Base-by-base conservation (phyloP, 164 flowering plant species). In the Santalum album region DNA sequence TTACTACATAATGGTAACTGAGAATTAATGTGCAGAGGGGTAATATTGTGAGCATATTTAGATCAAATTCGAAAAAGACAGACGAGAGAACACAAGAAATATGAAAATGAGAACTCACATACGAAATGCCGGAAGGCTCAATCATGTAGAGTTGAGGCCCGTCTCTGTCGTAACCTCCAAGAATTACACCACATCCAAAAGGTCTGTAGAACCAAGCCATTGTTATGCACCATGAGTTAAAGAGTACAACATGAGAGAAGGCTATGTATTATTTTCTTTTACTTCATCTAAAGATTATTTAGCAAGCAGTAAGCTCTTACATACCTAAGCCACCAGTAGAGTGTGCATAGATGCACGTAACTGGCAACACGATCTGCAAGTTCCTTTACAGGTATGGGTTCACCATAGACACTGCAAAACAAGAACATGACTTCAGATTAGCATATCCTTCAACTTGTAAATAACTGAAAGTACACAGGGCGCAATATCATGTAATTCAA, bases 261-360 rank as follows among this genome's bases (percentile, higher is more conserved):
- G n/a, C n/a, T n/a, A 36, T 6, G 2, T 14, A 36, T 7, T 36
- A 12, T 36, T 36, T 36, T 36, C 15, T 2, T 36, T 36, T 4
- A 29, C 10, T 29, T 4, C 35, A 4, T 29, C 10, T 29, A n/a
- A n/a, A n/a, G n/a, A n/a, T n/a, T n/a, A n/a, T n/a, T 29, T 29
- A 9, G 42, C 42, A 38, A 38, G 3, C 14, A 38, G 16, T 38
- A 38, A 9, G 34, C 4, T 29, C 10, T 23, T 11, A 3, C 6
- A 17, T 25, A 49, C 51, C 51, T 49, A 4, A 49, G 51, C 51
- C 51, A 49, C 51, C 51, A 49, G 51, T 49, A 49, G n/a, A 49
- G 51, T 22, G 51, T 49, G 51, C 51, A 49, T 12, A 49, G 27
- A 24, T 49, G 51, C 17, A 49, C 51, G 23, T 49, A 49, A 49